These are phyloP conservation scores for Solanum aculeatissimum DNA, from an alignment of 305 asterid genomes.

Conservation along the genomic window DNA sequence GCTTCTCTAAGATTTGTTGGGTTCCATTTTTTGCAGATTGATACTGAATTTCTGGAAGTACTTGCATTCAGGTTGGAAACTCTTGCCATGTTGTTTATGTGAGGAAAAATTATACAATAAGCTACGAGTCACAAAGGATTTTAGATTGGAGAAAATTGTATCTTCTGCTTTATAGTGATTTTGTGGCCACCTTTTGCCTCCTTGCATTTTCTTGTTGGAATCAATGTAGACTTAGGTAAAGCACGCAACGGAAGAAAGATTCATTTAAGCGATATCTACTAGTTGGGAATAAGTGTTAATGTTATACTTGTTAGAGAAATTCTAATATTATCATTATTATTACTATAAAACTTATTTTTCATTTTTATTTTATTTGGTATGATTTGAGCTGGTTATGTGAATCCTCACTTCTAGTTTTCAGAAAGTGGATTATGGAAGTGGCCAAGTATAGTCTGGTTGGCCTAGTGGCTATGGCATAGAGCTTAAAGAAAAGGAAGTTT, in stretches of 20 bases:
- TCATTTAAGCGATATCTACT: background rate
- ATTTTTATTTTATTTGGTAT: background rate
- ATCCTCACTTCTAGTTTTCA: background rate
- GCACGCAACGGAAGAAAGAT: background rate
- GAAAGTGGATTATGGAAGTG: background rate
- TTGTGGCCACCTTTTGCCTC: background rate
- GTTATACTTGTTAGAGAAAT: background rate
- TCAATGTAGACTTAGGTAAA: background rate
- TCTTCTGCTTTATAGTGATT: background rate
- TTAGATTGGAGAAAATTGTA: background rate
- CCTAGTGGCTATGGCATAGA: background rate
- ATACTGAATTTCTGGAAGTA: background rate
- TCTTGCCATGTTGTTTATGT: background rate
- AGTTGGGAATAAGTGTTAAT: background rate
- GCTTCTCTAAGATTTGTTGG: background rate
- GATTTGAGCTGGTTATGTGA: background rate
- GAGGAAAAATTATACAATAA: background rate
- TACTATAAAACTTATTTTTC: background rate
- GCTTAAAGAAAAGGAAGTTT: background rate
- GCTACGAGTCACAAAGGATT: background rate
- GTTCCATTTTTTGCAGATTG: background rate
- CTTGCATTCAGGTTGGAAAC: background rate
- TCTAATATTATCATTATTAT: background rate
- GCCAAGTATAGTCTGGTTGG: background rate
- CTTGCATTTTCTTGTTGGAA: background rate